Evolutionary conservation across 2,329 filamentous ascomycete species (phyloP), one percentile per base, ranked within the genome.

Genomic region (Monilinia fructigena): DNA sequence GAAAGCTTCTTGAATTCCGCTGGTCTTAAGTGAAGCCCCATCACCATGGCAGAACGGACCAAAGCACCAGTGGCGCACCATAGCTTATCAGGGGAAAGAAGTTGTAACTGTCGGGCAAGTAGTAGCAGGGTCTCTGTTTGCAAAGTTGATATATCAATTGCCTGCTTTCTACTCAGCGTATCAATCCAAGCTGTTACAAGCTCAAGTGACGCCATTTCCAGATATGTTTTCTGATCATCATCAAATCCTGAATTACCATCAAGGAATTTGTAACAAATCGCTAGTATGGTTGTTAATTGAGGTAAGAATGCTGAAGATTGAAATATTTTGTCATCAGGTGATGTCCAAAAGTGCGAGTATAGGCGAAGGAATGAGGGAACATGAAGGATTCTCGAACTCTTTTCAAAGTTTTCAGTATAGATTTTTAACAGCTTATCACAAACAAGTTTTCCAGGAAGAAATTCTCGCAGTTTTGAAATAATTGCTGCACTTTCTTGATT

Each of bases 1-100:
- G 81, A 79, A 78, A 83, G 81, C n/a, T 78, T 76, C 11, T 78
- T 77, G 6, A 85, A 79, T 62, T 80, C 77, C 35, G 75, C 77
- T 0, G 85, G 85, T 64, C 86, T 84, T 3, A 82, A 80, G 71
- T 87, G 83, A 10, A 86, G 76, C 5, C 85, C 85, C 79, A 85
- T 84, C 64, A 79, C 80, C 75, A 86, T 82, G 63, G 83, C 85
- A 16, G 80, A 80, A 6, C 84, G 78, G n/a, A 85, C 69, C n/a
- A 86, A 69, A 12, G 65, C 67, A 1, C 85, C 84, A 0, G 80
- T 66, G 55, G 61, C 62, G 14, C 55, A 64, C 67, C 67, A 69
- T 23, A 69, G 35, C 18, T 66, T 53, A 63, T 67, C 62, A 26
- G 69, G 31, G 23, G 63, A 58, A 28, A 54, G 38, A 31, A 53